Base-by-base conservation (phyloP, 2,329 filamentous ascomycete species). In the Neonectria hederae region DNA sequence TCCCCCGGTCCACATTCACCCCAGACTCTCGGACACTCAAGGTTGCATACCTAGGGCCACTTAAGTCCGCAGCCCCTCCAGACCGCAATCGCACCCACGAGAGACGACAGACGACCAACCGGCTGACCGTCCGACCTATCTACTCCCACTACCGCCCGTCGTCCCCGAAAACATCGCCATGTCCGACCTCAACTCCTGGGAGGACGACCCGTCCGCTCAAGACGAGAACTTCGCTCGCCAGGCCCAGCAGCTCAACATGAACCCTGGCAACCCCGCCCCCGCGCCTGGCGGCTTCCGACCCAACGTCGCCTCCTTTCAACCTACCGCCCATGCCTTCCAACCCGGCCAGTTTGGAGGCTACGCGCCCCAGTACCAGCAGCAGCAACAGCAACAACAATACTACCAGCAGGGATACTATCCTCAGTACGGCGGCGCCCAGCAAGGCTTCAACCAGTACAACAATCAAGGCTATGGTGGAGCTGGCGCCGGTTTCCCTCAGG, bases 121-220 rank as follows among this genome's bases (percentile, higher is more conserved):
- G 62, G 57, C 68, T 46, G 67, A 60, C 57, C 60, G 66, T 66
- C 57, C 59, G 55, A 68, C 59, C 28, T 52, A 68, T 48, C 62
- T 45, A 51, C 55, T 65, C 46, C 59, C 61, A 65, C 35, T 57
- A 38, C 35, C 35, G 28, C 59, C 35, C 49, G 53, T 57, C 52
- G 58, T 48, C 40, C 61, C 55, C 52, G 52, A 38, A 69, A 63
- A 66, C 61, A 54, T 65, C 72, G 85, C 60, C 76, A 97, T 97
- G 94, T 91, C 94, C 74, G 90, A 94, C 80, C 92, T 93, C 75
- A 94, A 97, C 80, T 97, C 94, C 67, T 98, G 96, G 92, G 94
- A 98, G 83, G 93, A 97, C 76, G 92, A 94, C 76, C 89, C 90
- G 75, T 85, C 90, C 59, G 89, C 88, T 68, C 90, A 93, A 84